phyloP scores from a whole-genome alignment of 2,329 filamentous ascomycete genomes.

The Leptographium radiaticola region DNA sequence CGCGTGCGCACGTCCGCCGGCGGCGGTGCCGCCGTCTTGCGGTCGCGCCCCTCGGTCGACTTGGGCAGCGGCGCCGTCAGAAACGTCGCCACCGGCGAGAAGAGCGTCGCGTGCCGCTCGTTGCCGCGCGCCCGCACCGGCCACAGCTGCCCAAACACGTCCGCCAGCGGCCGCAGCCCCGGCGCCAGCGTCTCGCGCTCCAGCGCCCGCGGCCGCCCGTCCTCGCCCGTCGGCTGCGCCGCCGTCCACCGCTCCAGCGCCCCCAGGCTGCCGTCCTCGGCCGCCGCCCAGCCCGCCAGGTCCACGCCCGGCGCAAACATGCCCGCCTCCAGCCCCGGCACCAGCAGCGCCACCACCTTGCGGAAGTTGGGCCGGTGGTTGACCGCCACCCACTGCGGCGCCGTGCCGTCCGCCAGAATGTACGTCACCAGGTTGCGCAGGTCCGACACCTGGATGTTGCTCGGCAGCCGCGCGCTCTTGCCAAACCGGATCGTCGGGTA shows the following conservation, averaged over 20 bases:
- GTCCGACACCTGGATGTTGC: conserved; percentile 48
- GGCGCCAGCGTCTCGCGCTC: conserved; percentile 36
- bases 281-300: conserved; percentile 30
- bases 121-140: conserved; percentile 81
- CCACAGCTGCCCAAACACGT: conserved; percentile 83
- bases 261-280: conserved; percentile 16
- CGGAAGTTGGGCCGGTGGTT: conserved; percentile 49
- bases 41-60: conserved; percentile 41
- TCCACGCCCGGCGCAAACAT: conserved; percentile 63
- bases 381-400: conserved; percentile 53
- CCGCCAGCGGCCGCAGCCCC: conserved; percentile 52
- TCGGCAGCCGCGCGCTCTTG: conserved; percentile 42
- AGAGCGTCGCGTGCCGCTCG: conserved; percentile 60
- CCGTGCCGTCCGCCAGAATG: conserved; percentile 51
- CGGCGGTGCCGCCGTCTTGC: conserved; percentile 27
- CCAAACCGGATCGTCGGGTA: conserved; percentile 50
- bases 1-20: conserved; percentile 59
- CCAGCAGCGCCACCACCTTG: conserved; percentile 82
- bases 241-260: conserved; percentile 25
- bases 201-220: conserved; percentile 45
- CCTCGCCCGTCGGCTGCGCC: conserved; percentile 22
- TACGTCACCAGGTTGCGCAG: conserved; percentile 53
- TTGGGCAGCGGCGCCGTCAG: conserved; percentile 63
- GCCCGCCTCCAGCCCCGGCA: conserved; percentile 77
- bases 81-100: conserved; percentile 79